A percentile compares a stretch with the other conserved stretches of the same genome.
Evolutionary conservation across 768 basidiomycete species (phyloP).

Genomic region (Pleurotus salmoneostramineus): DNA sequence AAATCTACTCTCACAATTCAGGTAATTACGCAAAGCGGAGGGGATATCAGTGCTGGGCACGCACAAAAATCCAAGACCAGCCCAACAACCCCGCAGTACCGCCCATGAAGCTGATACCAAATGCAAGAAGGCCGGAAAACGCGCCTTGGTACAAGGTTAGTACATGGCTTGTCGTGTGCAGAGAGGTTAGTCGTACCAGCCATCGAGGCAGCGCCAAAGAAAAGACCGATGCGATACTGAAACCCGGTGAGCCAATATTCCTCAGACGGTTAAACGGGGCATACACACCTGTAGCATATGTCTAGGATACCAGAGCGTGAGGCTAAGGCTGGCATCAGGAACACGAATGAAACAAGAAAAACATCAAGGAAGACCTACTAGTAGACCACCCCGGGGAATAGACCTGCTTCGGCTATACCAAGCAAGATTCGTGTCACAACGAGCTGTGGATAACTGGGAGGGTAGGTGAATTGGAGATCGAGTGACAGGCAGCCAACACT

Average conservation of each 20-base stretch:
- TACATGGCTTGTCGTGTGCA: too few relatives aligned
- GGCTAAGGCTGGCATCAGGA: too few relatives aligned
- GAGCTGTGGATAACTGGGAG: conserved; percentile 53
- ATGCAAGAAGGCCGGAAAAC: conserved; percentile 58
- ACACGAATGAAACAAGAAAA: neutral
- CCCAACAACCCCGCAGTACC: conserved; percentile 41
- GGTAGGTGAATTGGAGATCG: neutral
- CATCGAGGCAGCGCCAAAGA: conserved; percentile 62
- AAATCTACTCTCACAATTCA: conserved; percentile 35
- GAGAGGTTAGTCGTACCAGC: conserved; percentile 44
- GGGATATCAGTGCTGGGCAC: conserved; percentile 13
- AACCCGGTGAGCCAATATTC: neutral
- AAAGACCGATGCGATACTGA: conserved; percentile 49
- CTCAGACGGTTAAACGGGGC: neutral
- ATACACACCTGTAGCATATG: conserved; percentile 44
- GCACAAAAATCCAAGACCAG: conserved; percentile 70
- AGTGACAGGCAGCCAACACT: conserved; percentile 2
- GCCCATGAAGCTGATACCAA: conserved; percentile 49
- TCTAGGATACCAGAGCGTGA: conserved; percentile 69
- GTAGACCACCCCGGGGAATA: conserved; percentile 73
- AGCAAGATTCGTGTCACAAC: conserved; percentile 55
- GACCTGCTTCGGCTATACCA: conserved; percentile 64
- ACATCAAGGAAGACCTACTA: conserved; percentile 38
- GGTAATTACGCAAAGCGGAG: neutral
- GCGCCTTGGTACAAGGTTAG: conserved; percentile 36